phyloP scores from a whole-genome alignment of 2,329 filamentous ascomycete genomes.

The Claviceps sp. region DNA sequence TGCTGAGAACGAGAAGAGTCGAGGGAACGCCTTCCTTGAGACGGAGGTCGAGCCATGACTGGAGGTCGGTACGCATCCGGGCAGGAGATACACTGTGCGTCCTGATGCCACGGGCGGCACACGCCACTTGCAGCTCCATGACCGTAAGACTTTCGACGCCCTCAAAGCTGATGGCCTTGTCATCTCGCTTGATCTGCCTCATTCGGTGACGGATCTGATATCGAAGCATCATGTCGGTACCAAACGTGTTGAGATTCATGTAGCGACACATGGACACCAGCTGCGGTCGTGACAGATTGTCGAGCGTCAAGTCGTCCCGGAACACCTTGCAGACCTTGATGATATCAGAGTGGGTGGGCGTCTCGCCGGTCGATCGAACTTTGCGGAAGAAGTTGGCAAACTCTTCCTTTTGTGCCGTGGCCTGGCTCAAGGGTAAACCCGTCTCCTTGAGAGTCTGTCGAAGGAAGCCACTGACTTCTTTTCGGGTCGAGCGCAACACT shows the following conservation, averaged over 20 bases:
- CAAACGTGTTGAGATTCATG: slow-evolving; percentile 94
- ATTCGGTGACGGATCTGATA: slow-evolving; percentile 96
- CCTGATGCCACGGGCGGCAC: slow-evolving; percentile 80
- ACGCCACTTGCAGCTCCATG: slow-evolving; percentile 80
- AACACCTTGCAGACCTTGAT: slow-evolving; percentile 99
- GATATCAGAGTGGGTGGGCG: slow-evolving; percentile 77
- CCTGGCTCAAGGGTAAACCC: slow-evolving; percentile 74
- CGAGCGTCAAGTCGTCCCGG: slow-evolving; percentile 91
- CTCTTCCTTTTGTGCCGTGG: slow-evolving; percentile 81
- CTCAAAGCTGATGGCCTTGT: slow-evolving; percentile 86
- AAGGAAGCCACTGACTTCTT: slow-evolving; percentile 86
- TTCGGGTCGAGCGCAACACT: slow-evolving; percentile 69
- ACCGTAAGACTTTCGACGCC: slow-evolving; percentile 91
- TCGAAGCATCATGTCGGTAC: slow-evolving; percentile 92
- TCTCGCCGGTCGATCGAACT: slow-evolving; percentile 79
- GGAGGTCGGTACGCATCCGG: slow-evolving; percentile 75
- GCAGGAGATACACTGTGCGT: slow-evolving; percentile 86
- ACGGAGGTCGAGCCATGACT: slow-evolving; percentile 87
- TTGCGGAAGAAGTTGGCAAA: slow-evolving; percentile 97
- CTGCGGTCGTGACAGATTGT: slow-evolving; percentile 92
- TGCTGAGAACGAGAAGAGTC: slow-evolving; percentile 87
- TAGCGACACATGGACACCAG: slow-evolving; percentile 96
- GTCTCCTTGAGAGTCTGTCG: slow-evolving; percentile 82
- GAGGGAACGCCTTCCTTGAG: slow-evolving; percentile 93
- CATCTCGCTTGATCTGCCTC: slow-evolving; percentile 98